Conservation (phyloP, 1,284 basidiomycete genomes). For the Tilletia indica region DNA sequence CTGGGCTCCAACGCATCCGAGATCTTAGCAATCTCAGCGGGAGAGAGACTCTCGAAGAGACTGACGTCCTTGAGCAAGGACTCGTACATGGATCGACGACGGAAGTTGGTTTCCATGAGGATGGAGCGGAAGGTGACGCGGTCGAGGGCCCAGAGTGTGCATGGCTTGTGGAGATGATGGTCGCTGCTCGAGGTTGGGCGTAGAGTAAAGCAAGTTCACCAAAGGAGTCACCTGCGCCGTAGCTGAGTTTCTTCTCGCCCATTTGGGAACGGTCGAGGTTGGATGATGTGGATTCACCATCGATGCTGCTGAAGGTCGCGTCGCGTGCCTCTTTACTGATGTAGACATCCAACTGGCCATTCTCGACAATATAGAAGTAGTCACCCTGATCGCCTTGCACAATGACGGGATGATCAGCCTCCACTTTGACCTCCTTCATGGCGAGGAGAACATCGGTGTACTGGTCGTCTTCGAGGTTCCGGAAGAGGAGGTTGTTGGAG, state of each 20-base stretch:
- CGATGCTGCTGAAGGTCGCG: not conserved
- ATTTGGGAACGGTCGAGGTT: constrained; percentile 22
- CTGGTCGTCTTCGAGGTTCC: constrained; percentile 94
- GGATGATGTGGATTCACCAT: not conserved
- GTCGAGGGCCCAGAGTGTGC: constrained; percentile 90
- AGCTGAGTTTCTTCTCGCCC: constrained; percentile 63
- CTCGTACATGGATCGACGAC: constrained; percentile 90
- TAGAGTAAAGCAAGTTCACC: constrained; percentile 98
- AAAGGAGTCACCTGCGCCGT: constrained; percentile 81
- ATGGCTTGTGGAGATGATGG: constrained; percentile 79
- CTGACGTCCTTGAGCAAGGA: constrained; percentile 88
- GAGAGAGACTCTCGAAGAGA: constrained; percentile 78
- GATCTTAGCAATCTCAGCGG: constrained; percentile 89
- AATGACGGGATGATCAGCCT: constrained; percentile 79
- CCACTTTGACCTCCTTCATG: constrained; percentile 83
- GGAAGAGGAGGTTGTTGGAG: constrained; percentile 86
- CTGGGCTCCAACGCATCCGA: constrained; percentile 87
- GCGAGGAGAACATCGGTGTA: constrained; percentile 86
- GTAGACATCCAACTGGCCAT: constrained; percentile 81
- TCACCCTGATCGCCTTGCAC: constrained; percentile 95
- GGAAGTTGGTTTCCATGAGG: constrained; percentile 61
- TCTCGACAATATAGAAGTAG: constrained; percentile 96
- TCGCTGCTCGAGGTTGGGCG: constrained; percentile 90
- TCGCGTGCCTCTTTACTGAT: constrained; percentile 59
- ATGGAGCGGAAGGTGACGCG: constrained; percentile 98